Percentiles rank a stretch among this genome's conserved stretches.
These are phyloP conservation scores for Rhodamnia rubescens DNA, from an alignment of 345 rosid species.

Conservation along the genomic window DNA sequence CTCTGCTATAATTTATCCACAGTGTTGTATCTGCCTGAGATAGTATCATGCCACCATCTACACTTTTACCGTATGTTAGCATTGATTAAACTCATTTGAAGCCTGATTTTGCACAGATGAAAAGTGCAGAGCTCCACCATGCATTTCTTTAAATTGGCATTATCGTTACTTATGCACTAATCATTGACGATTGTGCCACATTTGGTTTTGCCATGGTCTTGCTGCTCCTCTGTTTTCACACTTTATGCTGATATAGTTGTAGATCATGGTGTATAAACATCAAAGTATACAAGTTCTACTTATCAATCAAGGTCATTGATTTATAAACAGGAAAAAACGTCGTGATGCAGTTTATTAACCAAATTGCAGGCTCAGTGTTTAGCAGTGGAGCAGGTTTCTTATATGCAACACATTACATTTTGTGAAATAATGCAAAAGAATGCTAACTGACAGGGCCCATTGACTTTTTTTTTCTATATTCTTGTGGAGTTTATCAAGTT, in stretches of 20 bases:
- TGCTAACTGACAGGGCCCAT: neutral
- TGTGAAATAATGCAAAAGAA: neutral
- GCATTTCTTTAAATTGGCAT: neutral
- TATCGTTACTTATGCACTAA: neutral
- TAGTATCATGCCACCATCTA: neutral
- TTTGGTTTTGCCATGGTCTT: neutral
- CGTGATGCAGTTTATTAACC: neutral
- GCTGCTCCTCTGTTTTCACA: neutral
- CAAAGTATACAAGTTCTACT: neutral
- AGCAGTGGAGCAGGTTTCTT: neutral
- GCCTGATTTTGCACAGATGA: neutral
- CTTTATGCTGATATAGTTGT: neutral
- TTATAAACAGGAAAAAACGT: neutral
- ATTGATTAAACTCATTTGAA: neutral
- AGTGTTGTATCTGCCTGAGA: neutral
- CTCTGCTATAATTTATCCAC: neutral
- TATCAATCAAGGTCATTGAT: neutral
- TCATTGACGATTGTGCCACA: neutral
- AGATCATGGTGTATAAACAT: neutral
- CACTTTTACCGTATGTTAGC: neutral
- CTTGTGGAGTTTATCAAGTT: slow-evolving; percentile 4
- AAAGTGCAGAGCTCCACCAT: neutral
- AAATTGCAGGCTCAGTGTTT: neutral
- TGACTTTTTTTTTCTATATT: neutral
- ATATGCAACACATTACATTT: neutral